Percentiles rank a stretch among this genome's conserved stretches.
phyloP scores from a whole-genome alignment of 2,329 filamentous ascomycete species.

The Lachnellula arida region DNA sequence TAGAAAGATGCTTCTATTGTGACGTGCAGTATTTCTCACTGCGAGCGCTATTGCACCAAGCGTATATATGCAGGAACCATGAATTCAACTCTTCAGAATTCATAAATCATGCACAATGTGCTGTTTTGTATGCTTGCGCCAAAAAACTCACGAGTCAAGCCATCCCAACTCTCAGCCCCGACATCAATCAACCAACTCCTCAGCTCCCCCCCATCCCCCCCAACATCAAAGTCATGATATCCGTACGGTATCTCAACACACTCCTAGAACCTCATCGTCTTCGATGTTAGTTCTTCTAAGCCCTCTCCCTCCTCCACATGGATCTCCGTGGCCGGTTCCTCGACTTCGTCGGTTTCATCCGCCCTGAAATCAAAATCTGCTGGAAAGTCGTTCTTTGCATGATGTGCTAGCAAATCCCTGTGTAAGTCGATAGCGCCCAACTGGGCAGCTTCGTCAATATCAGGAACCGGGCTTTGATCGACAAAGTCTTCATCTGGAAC shows the following conservation, averaged over 20 bases:
- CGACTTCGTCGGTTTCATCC: conserved; percentile 20
- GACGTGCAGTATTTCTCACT: conserved; percentile 1
- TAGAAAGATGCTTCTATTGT: conserved; percentile 1
- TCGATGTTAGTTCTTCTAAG: conserved; percentile 9
- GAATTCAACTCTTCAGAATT: not conserved
- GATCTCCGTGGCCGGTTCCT: conserved; percentile 29
- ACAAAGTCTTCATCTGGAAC: conserved; percentile 18
- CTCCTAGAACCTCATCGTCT: conserved; percentile 11
- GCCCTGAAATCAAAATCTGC: conserved; percentile 3
- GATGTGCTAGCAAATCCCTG: conserved; percentile 9
- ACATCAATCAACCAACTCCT: not conserved
- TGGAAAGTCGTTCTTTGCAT: conserved; percentile 1
- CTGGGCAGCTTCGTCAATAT: conserved; percentile 22
- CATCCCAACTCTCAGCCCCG: not conserved
- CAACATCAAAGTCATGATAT: not conserved
- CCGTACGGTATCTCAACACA: not conserved
- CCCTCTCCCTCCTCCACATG: conserved; percentile 31
- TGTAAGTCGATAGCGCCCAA: conserved; percentile 17
- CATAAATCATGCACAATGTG: not conserved
- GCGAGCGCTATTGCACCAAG: not conserved
- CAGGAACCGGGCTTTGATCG: conserved; percentile 26
- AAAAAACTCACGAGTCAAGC: not conserved
- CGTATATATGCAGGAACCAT: not conserved
- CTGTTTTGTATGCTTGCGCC: not conserved
- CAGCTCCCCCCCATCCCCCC: not conserved